Percentiles rank a stretch among this genome's conserved stretches.
These are phyloP conservation scores for Luvunga scandens DNA, from an alignment of 345 rosid species.

Conservation along the genomic window DNA sequence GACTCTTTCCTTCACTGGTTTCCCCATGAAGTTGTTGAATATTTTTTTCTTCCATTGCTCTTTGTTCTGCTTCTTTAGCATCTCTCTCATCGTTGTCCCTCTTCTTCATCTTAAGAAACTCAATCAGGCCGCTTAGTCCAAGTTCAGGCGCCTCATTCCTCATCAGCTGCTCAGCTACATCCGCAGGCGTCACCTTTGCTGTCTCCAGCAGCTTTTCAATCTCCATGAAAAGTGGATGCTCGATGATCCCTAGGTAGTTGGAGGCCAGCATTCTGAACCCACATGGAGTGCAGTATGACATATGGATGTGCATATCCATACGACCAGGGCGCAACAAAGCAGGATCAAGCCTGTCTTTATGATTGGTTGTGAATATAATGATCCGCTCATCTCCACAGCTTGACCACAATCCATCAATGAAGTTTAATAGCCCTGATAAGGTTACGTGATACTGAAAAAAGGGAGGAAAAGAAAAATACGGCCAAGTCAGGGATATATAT, in stretches of 20 bases:
- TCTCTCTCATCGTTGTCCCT: too few species aligned
- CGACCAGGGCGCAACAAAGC: conserved; percentile 32
- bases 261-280: conserved; percentile 24
- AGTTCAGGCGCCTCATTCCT: too few species aligned
- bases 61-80: too few species aligned
- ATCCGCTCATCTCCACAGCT: conserved; percentile 38
- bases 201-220: conserved; percentile 17
- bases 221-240: conserved; percentile 16
- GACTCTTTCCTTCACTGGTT: too few species aligned
- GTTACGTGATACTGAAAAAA: too few species aligned
- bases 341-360: conserved; percentile 29
- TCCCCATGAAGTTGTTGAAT: too few species aligned
- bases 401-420: conserved; percentile 38
- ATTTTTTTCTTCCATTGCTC: too few species aligned
- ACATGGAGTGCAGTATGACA: conserved; percentile 28
- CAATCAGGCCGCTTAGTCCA: too few species aligned
- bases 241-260: conserved; percentile 15
- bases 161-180: neutral
- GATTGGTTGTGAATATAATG: conserved; percentile 35
- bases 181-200: neutral
- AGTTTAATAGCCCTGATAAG: too few species aligned
- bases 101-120: too few species aligned
- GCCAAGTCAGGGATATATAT: too few species aligned
- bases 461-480: too few species aligned
- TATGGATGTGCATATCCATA: conserved; percentile 25